Base-by-base conservation (phyloP, 768 basidiomycete species). In the Pisolithus albus region DNA sequence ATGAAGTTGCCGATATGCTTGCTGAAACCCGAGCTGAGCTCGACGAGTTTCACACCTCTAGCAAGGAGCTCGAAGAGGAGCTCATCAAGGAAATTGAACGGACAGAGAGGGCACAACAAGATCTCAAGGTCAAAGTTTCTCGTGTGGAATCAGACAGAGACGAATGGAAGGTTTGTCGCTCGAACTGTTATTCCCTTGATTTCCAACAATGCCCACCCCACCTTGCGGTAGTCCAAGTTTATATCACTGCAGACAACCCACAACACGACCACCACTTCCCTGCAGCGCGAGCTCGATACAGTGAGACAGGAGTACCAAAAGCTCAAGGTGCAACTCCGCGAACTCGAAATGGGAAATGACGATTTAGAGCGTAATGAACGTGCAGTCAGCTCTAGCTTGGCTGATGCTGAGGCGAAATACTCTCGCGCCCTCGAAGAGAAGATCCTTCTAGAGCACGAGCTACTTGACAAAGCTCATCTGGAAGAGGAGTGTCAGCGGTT, bases 281-380 rank as follows among this genome's bases (percentile, higher is more conserved):
- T 99, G 56, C 95, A 98, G 68, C 85, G 89, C 52, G 90, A 97
- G 69, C 75, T 94, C 42, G 92, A 95, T 61, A 81, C 79, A 51
- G 75, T 89, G 36, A 80, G 91, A 51, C 82, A 87, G 62, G 83
- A 86, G 53, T 77, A 84, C 56, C 86, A 86, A 62, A 74, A 75
- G 46, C 68, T 80, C 54, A 88, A 88, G 68, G 72, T 86, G 19
- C 83, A 87, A 62, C 71, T 92, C 16, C 81, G 89, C 19, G 91
- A 97, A 66, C 75, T 96, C 28, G 95, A 98, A 70, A 88, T 98
- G 82, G 95, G 95, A 44, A 97, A 96, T 62, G 96, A 99, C 62
- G 94, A 98, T 70, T 75, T 99, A 52, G 96, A 98, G 65, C 79
- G 93, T 56, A 94, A 88, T 66, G 95, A 97, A 64, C 82, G 96